phyloP scores from a whole-genome alignment of 805 yeast genomes.

The Metschnikowia similis region DNA sequence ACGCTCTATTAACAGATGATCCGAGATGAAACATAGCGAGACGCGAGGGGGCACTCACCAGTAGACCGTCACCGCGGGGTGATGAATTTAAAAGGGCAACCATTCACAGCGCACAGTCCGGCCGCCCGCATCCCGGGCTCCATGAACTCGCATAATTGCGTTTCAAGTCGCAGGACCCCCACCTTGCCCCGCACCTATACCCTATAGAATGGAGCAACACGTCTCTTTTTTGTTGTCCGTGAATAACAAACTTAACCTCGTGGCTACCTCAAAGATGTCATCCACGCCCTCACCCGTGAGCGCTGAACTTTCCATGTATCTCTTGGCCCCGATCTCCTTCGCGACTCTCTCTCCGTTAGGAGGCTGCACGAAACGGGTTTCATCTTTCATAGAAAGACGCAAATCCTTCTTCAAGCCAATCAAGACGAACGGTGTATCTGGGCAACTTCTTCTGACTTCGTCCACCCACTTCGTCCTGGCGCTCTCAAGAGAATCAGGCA shows the following conservation, averaged over 20 bases:
- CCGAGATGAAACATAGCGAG: not conserved
- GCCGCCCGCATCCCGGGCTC: not conserved
- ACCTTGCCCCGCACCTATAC: conserved; percentile 10
- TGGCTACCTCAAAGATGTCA: conserved; percentile 88
- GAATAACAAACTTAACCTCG: conserved; percentile 67
- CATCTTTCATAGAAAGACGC: conserved; percentile 41
- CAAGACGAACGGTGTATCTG: conserved; percentile 68
- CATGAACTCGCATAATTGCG: not conserved
- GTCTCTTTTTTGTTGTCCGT: conserved; percentile 24
- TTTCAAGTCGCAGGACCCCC: conserved; percentile 1
- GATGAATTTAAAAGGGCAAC: not conserved
- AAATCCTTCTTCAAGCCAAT: conserved; percentile 86
- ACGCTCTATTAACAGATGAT: not conserved
- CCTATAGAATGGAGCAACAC: conserved; percentile 32
- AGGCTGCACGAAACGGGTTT: conserved; percentile 46
- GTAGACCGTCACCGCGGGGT: not conserved
- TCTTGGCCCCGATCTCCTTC: conserved; percentile 73
- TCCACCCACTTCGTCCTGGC: conserved; percentile 84
- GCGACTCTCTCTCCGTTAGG: conserved; percentile 70
- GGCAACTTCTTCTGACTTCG: conserved; percentile 78
- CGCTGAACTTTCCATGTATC: conserved; percentile 84
- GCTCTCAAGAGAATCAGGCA: conserved; percentile 78
- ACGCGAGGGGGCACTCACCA: not conserved
- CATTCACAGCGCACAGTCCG: not conserved
- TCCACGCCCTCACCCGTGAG: conserved; percentile 94